These are phyloP conservation scores for Penicillium crustosum DNA, from an alignment of 2,329 filamentous ascomycete genomes.

Conservation along the genomic window DNA sequence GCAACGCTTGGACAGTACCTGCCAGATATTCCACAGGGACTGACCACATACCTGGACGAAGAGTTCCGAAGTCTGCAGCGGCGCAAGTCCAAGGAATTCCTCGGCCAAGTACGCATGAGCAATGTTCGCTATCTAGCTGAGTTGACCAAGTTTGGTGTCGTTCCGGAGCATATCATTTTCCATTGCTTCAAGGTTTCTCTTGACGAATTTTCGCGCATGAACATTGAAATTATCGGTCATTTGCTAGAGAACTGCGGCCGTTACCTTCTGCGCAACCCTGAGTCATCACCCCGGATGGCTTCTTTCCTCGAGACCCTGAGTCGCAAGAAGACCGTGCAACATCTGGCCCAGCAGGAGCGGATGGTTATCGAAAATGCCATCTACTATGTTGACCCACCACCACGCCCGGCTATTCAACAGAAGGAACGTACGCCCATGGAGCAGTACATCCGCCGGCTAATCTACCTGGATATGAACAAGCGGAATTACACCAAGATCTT, in stretches of 20 bases:
- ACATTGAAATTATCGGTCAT: slow-evolving; percentile 97
- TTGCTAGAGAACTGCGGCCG: slow-evolving; percentile 94
- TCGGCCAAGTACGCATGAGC: slow-evolving; percentile 87
- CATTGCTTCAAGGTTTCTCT: slow-evolving; percentile 97
- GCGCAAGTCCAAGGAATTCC: slow-evolving; percentile 95
- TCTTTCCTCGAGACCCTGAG: slow-evolving; percentile 93
- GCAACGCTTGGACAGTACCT: slow-evolving; percentile 93
- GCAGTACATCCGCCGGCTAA: slow-evolving; percentile 84
- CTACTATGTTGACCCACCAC: slow-evolving; percentile 95
- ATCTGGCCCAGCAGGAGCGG: slow-evolving; percentile 90
- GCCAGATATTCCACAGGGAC: slow-evolving; percentile 85
- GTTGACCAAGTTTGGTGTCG: slow-evolving; percentile 95
- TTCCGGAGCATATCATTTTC: slow-evolving; percentile 97
- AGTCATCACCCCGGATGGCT: slow-evolving; percentile 88
- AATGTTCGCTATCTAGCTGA: slow-evolving; percentile 98
- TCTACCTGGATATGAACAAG: slow-evolving; percentile 92
- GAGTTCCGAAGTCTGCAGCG: slow-evolving; percentile 96
- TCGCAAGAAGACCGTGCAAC: slow-evolving; percentile 92
- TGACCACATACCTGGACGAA: slow-evolving; percentile 90
- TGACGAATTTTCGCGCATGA: slow-evolving; percentile 97
- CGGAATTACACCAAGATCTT: slow-evolving; percentile 90
- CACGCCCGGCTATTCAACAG: slow-evolving; percentile 89
- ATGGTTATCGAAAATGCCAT: slow-evolving; percentile 98
- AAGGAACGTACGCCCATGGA: slow-evolving; percentile 95
- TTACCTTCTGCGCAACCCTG: slow-evolving; percentile 86